These are phyloP conservation scores for Tolypocladium cylindrosporum DNA, from an alignment of 2,329 filamentous ascomycete species.

Conservation along the genomic window DNA sequence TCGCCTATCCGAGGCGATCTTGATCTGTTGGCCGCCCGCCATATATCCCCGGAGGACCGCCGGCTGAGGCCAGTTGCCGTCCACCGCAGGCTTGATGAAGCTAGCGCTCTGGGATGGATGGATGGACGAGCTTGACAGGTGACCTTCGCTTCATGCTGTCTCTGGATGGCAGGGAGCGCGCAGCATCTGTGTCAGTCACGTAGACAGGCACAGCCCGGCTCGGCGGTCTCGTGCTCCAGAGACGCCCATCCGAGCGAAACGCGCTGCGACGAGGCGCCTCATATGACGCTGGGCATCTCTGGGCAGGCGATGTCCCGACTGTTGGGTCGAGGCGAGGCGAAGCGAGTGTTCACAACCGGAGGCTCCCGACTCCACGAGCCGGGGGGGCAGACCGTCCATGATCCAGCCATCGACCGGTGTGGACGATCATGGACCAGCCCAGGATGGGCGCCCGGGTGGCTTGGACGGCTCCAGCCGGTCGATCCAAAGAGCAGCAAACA, in stretches of 20 bases:
- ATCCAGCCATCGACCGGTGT: background rate
- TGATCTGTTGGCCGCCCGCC: too few relatives aligned
- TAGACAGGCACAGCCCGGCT: background rate
- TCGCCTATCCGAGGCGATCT: too few relatives aligned
- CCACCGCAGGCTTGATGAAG: background rate
- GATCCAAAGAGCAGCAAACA: background rate
- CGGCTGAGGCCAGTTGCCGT: too few relatives aligned
- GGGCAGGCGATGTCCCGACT: too few relatives aligned
- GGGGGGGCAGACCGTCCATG: background rate
- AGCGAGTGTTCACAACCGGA: background rate
- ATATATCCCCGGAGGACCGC: too few relatives aligned
- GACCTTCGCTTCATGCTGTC: background rate
- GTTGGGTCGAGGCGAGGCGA: background rate
- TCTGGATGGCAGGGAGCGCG: background rate
- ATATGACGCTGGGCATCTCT: background rate
- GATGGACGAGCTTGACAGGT: background rate
- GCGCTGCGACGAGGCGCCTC: background rate
- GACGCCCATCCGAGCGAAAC: background rate
- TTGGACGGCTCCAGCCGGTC: background rate
- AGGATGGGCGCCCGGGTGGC: background rate
- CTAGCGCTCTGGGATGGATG: background rate
- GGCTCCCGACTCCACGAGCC: background rate
- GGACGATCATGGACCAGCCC: background rate
- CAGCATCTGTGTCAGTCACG: background rate
- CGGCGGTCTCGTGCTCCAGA: background rate